Conservation (phyloP, 177 flowering plant species). For the Vitis hybrid region DNA sequence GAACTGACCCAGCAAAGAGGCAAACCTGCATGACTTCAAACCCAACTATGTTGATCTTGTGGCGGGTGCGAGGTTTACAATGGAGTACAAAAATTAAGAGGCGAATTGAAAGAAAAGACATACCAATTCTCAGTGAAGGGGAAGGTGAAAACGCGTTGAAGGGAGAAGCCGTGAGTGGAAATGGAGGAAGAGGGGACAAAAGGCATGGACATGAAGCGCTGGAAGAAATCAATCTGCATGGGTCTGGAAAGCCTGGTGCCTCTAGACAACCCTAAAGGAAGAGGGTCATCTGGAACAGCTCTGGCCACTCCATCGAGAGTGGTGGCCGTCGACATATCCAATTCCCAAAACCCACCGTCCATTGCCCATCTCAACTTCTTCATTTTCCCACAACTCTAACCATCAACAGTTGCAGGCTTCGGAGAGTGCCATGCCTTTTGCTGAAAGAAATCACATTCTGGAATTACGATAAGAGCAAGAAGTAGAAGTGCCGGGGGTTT, state of each 20-base stretch:
- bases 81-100: neutral
- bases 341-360: constrained; percentile 81
- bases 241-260: constrained; percentile 70
- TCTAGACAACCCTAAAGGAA: constrained; percentile 71
- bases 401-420: neutral
- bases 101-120: neutral
- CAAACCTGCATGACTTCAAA: constrained; percentile 60
- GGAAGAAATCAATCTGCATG: constrained; percentile 85
- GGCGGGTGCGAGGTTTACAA: too few relatives aligned
- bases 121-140: constrained; percentile 64
- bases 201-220: constrained; percentile 78
- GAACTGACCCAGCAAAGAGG: constrained; percentile 69
- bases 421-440: too few relatives aligned
- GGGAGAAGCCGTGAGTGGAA: constrained; percentile 37
- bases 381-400: constrained; percentile 33
- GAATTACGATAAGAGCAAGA: too few relatives aligned
- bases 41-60: constrained; percentile 1
- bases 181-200: constrained; percentile 59
- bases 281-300: constrained; percentile 48
- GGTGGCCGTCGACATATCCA: constrained; percentile 75
- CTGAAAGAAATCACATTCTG: too few relatives aligned
- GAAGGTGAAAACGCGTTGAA: constrained; percentile 61
- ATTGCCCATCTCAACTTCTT: constrained; percentile 82
- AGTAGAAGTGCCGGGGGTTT: too few relatives aligned
- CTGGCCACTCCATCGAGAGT: constrained; percentile 70